These are phyloP conservation scores for Handroanthus guayacan DNA, from an alignment of 257 asterid species.

Conservation along the genomic window DNA sequence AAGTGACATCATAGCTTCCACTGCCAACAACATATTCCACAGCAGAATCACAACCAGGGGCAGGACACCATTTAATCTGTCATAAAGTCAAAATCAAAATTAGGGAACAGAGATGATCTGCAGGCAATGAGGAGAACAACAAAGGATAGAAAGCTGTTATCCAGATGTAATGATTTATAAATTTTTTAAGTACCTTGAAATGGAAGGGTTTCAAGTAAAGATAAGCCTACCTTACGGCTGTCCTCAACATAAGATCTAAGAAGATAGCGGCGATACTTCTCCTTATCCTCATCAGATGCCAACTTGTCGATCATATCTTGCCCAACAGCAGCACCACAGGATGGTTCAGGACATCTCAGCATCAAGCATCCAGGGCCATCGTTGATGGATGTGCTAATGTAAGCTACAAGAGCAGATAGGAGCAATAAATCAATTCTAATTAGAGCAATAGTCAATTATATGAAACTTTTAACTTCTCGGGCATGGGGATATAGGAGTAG, in stretches of 20 bases:
- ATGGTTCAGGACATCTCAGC: slow-evolving; percentile 89
- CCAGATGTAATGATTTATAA: slow-evolving; percentile 22
- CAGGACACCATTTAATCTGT: slow-evolving; percentile 99
- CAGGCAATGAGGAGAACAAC: slow-evolving; percentile 18
- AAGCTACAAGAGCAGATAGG: slow-evolving; percentile 59
- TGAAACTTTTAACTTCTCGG: not conserved
- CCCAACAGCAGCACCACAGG: slow-evolving; percentile 85
- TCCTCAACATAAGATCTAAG: slow-evolving; percentile 92
- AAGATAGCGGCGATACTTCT: slow-evolving; percentile 83
- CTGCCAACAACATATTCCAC: slow-evolving; percentile 91
- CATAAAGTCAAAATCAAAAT: not conserved
- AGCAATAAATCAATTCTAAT: not conserved
- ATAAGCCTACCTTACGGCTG: slow-evolving; percentile 76
- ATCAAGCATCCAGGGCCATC: slow-evolving; percentile 97
- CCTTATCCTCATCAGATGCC: slow-evolving; percentile 67
- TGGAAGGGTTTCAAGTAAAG: slow-evolving; percentile 33
- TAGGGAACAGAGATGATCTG: slow-evolving; percentile 1
- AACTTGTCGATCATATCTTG: slow-evolving; percentile 75
- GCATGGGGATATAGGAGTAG: slow-evolving; percentile 1
- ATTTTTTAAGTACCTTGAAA: slow-evolving; percentile 14
- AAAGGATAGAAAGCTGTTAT: slow-evolving; percentile 11
- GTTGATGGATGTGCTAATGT: slow-evolving; percentile 77
- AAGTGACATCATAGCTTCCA: slow-evolving; percentile 91
- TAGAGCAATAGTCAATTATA: not conserved
- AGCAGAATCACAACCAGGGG: slow-evolving; percentile 97